phyloP scores from a whole-genome alignment of 2,329 filamentous ascomycete species.

The Penicillium polonicum region DNA sequence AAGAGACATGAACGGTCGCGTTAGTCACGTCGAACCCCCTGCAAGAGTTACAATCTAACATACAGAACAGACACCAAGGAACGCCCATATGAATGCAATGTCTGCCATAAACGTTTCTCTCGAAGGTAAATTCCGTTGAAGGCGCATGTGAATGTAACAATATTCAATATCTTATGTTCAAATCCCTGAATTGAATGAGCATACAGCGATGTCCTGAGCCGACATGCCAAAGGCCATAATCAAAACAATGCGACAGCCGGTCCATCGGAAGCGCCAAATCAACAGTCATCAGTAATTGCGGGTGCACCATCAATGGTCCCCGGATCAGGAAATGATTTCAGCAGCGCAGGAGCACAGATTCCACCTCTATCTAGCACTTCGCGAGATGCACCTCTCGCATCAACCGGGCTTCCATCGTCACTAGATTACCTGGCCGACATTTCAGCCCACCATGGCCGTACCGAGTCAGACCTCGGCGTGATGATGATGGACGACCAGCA shows the following conservation, averaged over 20 bases:
- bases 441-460: constrained; percentile 35
- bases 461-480: constrained; percentile 27
- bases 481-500: constrained; percentile 33
- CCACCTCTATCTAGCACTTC: constrained; percentile 20
- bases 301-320: constrained; percentile 11
- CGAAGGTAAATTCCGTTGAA: constrained; percentile 45
- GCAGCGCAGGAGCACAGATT: constrained; percentile 15
- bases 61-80: constrained; percentile 52
- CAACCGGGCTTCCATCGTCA: constrained; percentile 35
- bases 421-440: constrained; percentile 43
- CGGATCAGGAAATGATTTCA: constrained; percentile 12
- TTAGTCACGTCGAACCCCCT: constrained; percentile 34
- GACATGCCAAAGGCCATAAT: constrained; percentile 53
- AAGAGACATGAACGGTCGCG: constrained; percentile 57
- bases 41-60: constrained; percentile 8
- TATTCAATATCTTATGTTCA: neutral
- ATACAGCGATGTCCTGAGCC: constrained; percentile 50
- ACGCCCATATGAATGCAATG: constrained; percentile 54
- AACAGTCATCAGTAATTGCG: constrained; percentile 24
- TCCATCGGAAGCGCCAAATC: constrained; percentile 30
- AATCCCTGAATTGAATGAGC: constrained; percentile 13
- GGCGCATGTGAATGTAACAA: neutral
- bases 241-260: constrained; percentile 14
- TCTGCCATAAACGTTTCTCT: constrained; percentile 56
- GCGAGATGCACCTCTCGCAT: constrained; percentile 29